These are phyloP conservation scores for Arthrobotrys sphaeroides DNA, from an alignment of 2,329 filamentous ascomycete species.

Conservation along the genomic window DNA sequence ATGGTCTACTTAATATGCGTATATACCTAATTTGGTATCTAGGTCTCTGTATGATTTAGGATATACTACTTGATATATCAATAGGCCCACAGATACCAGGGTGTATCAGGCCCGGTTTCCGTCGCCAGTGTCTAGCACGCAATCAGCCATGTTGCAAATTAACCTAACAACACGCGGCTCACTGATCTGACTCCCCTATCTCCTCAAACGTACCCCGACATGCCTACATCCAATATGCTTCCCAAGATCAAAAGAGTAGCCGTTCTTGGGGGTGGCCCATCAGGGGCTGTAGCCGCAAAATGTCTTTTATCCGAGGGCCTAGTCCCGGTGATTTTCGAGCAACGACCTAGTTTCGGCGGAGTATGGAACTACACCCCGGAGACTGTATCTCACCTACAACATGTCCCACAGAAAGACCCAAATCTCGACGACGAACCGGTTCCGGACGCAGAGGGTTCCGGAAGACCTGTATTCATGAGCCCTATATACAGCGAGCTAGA, in stretches of 20 bases:
- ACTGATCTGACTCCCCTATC: background rate
- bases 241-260: constrained; percentile 59
- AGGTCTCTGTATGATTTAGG: too few relatives aligned
- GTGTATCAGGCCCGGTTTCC: background rate
- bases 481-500: constrained; percentile 84
- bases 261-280: constrained; percentile 83
- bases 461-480: constrained; percentile 71
- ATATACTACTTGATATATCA: too few relatives aligned
- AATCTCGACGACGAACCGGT: constrained; percentile 72
- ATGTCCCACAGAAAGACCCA: constrained; percentile 75
- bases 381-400: constrained; percentile 62
- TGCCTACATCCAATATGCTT: background rate
- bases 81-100: too few relatives aligned
- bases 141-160: constrained; percentile 26
- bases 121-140: background rate
- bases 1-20: too few relatives aligned
- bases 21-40: too few relatives aligned
- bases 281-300: constrained; percentile 80
- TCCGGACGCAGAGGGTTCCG: constrained; percentile 55
- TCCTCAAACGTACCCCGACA: background rate
- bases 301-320: constrained; percentile 77
- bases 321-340: constrained; percentile 82
- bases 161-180: constrained; percentile 14
- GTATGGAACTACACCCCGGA: constrained; percentile 81
- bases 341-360: constrained; percentile 78